phyloP scores from a whole-genome alignment of 139 green algal species.

The Choricystis sp. region DNA sequence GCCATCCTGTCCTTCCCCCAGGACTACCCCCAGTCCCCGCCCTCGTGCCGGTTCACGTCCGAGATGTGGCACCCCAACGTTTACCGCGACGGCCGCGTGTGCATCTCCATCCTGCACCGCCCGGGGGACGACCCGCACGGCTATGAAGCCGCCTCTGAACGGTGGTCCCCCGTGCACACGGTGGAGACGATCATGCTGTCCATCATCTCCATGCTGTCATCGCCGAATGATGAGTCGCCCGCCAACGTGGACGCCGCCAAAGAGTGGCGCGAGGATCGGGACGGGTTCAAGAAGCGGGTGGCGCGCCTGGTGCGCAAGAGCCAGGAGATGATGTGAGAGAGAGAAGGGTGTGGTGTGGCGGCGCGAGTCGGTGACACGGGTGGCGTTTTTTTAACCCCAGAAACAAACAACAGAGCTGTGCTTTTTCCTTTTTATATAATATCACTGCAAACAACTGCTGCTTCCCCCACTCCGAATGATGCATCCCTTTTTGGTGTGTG shows the following conservation, averaged over 20 bases:
- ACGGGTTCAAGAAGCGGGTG: constrained; percentile 83
- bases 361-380: no score
- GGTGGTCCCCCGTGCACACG: constrained; percentile 94
- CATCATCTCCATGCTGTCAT: constrained; percentile 98
- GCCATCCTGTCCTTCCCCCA: constrained; percentile 84
- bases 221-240: constrained; percentile 94
- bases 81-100: constrained; percentile 91
- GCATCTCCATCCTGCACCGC: constrained; percentile 97
- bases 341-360: no score
- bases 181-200: constrained; percentile 97
- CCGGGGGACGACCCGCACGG: constrained; percentile 92
- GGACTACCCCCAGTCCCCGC: constrained; percentile 95
- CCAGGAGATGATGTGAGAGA: constrained; percentile 72
- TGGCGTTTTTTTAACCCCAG: no score
- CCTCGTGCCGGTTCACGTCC: constrained; percentile 84
- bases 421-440: no score
- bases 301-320: constrained; percentile 69
- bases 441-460: no score
- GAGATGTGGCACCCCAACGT: constrained; percentile 99
- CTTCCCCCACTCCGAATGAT: no score
- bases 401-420: no score
- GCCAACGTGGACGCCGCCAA: constrained; percentile 98
- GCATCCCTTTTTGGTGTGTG: no score
- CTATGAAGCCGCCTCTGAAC: constrained; percentile 79
- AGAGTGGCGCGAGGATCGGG: constrained; percentile 70